Conservation (phyloP, 2,329 filamentous ascomycete genomes). For the Raffaelea albimanens region DNA sequence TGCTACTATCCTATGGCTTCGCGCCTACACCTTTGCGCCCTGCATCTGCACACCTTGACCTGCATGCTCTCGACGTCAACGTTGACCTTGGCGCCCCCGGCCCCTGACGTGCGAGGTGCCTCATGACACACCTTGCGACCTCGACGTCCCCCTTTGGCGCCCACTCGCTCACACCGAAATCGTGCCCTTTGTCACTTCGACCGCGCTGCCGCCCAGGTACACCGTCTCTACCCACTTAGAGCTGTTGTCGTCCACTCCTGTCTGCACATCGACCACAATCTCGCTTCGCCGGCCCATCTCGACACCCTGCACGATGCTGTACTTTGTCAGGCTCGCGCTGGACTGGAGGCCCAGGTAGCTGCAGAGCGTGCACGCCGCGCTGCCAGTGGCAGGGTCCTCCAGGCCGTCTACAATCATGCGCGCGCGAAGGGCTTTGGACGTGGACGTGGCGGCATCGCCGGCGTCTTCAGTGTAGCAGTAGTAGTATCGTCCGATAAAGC, state of each 20-base stretch:
- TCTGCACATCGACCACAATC: constrained; percentile 36
- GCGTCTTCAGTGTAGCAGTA: too few relatives aligned
- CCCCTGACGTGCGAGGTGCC: too few relatives aligned
- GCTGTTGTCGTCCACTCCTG: constrained; percentile 1
- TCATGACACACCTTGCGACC: too few relatives aligned
- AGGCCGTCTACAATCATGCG: constrained; percentile 47
- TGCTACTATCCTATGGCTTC: too few relatives aligned
- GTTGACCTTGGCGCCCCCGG: too few relatives aligned
- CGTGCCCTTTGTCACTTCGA: constrained; percentile 20
- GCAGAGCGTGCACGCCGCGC: constrained; percentile 48
- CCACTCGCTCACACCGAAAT: background rate
- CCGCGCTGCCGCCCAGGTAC: constrained; percentile 19
- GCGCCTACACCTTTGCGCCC: too few relatives aligned
- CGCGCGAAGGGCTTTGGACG: constrained; percentile 34
- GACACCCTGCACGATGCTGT: constrained; percentile 53
- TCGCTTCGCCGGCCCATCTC: constrained; percentile 55
- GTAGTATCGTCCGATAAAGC: constrained; percentile 48
- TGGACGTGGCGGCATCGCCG: constrained; percentile 26
- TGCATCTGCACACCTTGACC: too few relatives aligned
- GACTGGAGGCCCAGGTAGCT: constrained; percentile 42
- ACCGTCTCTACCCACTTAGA: constrained; percentile 16
- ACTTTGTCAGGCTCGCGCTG: constrained; percentile 17
- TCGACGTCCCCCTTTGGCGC: too few relatives aligned
- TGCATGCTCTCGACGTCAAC: too few relatives aligned
- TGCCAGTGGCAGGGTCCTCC: constrained; percentile 56